These are phyloP conservation scores for Synchytrium microbalum DNA, from an alignment of 371 early-diverging fungal genomes.

Conservation along the genomic window DNA sequence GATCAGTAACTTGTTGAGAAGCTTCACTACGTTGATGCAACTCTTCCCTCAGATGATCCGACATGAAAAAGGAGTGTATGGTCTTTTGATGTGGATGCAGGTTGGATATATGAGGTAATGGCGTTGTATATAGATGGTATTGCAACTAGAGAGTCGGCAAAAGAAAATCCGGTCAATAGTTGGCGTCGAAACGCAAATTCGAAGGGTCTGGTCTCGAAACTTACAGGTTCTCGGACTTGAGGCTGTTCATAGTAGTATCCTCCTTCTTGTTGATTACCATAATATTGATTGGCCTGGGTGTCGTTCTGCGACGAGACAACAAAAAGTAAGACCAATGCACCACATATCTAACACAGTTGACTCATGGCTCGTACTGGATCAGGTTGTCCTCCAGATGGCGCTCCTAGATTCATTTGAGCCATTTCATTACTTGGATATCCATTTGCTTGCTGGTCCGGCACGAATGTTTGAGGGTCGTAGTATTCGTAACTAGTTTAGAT, in stretches of 20 bases:
- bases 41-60: slow-evolving; percentile 71
- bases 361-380: background rate
- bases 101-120: slow-evolving; percentile 63
- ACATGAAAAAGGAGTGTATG: slow-evolving; percentile 71
- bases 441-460: background rate
- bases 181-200: background rate
- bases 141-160: slow-evolving; percentile 38
- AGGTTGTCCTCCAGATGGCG: background rate
- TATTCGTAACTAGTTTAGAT: background rate
- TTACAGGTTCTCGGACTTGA: slow-evolving; percentile 7
- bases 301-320: background rate
- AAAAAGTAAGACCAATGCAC: background rate
- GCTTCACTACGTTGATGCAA: slow-evolving; percentile 66
- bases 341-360: background rate
- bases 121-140: slow-evolving; percentile 66
- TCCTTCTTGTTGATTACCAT: background rate
- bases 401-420: slow-evolving; percentile 14
- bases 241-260: slow-evolving; percentile 6
- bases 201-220: background rate
- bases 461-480: background rate
- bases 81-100: slow-evolving; percentile 65
- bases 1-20: slow-evolving; percentile 45
- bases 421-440: slow-evolving; percentile 5
- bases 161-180: background rate
- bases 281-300: slow-evolving; percentile 3